Conservation (phyloP, 331 rosid species). For the Rosa hybrid region DNA sequence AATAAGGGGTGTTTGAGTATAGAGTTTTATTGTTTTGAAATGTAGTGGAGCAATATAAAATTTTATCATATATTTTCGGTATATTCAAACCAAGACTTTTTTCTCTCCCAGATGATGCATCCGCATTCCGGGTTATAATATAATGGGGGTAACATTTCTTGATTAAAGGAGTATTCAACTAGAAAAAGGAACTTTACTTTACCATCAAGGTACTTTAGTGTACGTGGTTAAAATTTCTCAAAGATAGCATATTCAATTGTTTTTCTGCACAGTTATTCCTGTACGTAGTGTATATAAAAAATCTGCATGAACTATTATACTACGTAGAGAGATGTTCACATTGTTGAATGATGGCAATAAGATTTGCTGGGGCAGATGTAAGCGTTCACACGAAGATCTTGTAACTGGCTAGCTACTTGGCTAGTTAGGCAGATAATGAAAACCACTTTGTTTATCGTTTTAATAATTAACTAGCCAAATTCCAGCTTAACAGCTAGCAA, state of each 20-base stretch:
- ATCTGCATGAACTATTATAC: neutral
- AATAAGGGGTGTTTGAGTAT: too few species aligned
- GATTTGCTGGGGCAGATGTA: slow-evolving; percentile 2
- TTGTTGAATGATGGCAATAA: slow-evolving; percentile 5
- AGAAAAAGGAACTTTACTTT: neutral
- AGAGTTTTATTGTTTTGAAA: too few species aligned
- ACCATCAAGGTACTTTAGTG: neutral
- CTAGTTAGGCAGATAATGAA: neutral
- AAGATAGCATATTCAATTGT: neutral
- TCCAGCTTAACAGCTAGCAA: slow-evolving; percentile 37
- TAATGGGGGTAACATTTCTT: slow-evolving; percentile 5
- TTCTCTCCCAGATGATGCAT: neutral
- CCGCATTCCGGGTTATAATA: neutral
- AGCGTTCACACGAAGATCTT: neutral
- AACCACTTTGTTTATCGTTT: neutral
- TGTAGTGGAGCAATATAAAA: too few species aligned
- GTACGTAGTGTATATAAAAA: neutral
- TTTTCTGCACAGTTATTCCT: slow-evolving; percentile 1
- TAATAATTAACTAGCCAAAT: neutral
- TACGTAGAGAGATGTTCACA: slow-evolving; percentile 1
- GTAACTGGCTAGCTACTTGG: neutral
- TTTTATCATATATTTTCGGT: too few species aligned
- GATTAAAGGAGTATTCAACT: neutral
- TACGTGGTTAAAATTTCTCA: neutral
- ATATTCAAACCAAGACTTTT: too few species aligned